Conservation (phyloP, 257 asterid species). For the Pogostemon cablin region DNA sequence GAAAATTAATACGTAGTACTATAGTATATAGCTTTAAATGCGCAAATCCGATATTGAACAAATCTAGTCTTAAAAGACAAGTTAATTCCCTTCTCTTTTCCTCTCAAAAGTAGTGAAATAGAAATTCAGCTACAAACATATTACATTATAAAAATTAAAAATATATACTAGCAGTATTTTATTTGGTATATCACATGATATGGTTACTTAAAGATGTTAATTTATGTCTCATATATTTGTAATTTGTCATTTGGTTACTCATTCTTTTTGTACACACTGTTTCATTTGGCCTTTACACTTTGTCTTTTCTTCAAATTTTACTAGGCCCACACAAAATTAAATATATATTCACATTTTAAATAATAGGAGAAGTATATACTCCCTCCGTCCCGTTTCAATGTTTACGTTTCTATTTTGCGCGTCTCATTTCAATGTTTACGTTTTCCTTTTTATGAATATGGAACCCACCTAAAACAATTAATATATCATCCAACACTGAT, state of each 20-base stretch:
- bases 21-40: conserved; percentile 20
- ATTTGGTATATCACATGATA: conserved; percentile 29
- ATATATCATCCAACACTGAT: too few species aligned
- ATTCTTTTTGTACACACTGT: conserved; percentile 35
- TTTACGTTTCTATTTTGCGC: too few species aligned
- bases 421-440: too few species aligned
- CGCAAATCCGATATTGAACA: not conserved
- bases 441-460: too few species aligned
- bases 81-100: not conserved
- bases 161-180: not conserved
- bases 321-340: conserved; percentile 1
- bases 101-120: not conserved
- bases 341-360: not conserved
- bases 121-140: not conserved
- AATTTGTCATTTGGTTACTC: conserved; percentile 18
- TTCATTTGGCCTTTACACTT: conserved; percentile 32
- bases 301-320: conserved; percentile 44
- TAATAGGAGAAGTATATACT: too few species aligned
- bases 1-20: too few species aligned
- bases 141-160: not conserved
- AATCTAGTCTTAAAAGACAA: conserved; percentile 32
- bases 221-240: conserved; percentile 21
- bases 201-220: conserved; percentile 28
- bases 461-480: too few species aligned
- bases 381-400: too few species aligned